Evolutionary conservation across 805 yeast species (phyloP).

Genomic region (Myxozyma sirexii): DNA sequence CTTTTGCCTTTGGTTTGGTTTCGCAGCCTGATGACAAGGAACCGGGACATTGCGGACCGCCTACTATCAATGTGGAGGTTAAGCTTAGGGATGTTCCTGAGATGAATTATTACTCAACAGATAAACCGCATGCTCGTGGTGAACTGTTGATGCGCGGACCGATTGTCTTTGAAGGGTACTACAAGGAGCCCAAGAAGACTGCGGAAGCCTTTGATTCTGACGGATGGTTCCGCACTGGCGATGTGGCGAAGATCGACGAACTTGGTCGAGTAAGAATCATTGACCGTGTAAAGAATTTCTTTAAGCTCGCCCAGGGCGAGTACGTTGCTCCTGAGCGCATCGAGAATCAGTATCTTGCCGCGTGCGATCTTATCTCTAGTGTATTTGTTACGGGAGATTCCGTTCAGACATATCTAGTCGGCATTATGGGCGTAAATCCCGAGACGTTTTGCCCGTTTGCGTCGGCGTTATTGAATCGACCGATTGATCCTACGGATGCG

Average conservation of each 20-base stretch:
- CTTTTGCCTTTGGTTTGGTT: slow-evolving; percentile 36
- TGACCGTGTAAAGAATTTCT: slow-evolving; percentile 79
- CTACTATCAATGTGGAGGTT: slow-evolving; percentile 58
- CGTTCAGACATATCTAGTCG: slow-evolving; percentile 58
- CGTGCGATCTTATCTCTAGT: slow-evolving; percentile 56
- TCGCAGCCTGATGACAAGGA: slow-evolving; percentile 49
- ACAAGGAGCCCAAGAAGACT: slow-evolving; percentile 60
- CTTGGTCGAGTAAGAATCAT: slow-evolving; percentile 62
- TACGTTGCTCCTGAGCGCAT: slow-evolving; percentile 77
- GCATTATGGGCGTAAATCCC: slow-evolving; percentile 62
- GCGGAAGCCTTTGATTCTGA: slow-evolving; percentile 51
- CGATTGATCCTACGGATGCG: slow-evolving; percentile 39
- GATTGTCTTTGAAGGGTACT: slow-evolving; percentile 60
- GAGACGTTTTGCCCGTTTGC: slow-evolving; percentile 46
- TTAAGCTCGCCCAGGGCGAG: slow-evolving; percentile 67
- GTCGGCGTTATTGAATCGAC: slow-evolving; percentile 31
- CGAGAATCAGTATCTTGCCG: slow-evolving; percentile 62
- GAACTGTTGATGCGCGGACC: slow-evolving; percentile 69
- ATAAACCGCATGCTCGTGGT: slow-evolving; percentile 54
- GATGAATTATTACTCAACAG: slow-evolving; percentile 54
- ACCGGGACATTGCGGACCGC: slow-evolving; percentile 64
- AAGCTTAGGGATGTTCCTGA: slow-evolving; percentile 66
- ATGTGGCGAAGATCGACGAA: slow-evolving; percentile 56
- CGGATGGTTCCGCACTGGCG: slow-evolving; percentile 49
- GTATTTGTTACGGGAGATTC: slow-evolving; percentile 68